phyloP scores from a whole-genome alignment of 148 eudicot genomes.

The Vaccinium myrtillus region DNA sequence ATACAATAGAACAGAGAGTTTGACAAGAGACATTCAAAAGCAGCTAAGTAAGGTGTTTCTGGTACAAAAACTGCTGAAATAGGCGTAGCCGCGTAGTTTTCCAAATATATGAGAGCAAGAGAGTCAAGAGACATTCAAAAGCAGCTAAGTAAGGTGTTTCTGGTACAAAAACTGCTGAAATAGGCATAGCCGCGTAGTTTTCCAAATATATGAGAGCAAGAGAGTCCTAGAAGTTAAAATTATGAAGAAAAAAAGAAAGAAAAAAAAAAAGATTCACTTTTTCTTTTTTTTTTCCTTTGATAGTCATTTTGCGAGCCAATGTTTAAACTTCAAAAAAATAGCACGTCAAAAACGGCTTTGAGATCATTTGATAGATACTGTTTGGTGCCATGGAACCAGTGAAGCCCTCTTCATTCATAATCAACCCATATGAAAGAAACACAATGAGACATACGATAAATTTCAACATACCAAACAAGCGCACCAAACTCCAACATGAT shows the following conservation, averaged over 20 bases:
- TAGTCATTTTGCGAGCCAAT: neutral
- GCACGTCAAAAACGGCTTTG: neutral
- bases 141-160: neutral
- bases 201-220: neutral
- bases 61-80: neutral
- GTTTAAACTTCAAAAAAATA: neutral
- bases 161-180: neutral
- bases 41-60: neutral
- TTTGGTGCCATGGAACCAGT: neutral
- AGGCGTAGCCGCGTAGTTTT: neutral
- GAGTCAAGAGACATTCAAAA: neutral
- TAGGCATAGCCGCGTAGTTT: neutral
- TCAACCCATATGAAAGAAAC: conserved; percentile 8
- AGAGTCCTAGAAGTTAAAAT: neutral
- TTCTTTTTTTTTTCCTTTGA: neutral
- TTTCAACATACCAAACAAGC: conserved; percentile 61
- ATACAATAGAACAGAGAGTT: neutral
- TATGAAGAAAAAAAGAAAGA: neutral
- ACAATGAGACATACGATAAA: neutral
- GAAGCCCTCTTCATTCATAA: neutral
- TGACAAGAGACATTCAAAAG: neutral
- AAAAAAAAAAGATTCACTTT: neutral
- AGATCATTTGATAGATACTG: neutral
- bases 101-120: neutral
- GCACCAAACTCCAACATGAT: conserved; percentile 82